Evolutionary conservation across 306 rosid species (phyloP), one percentile per base, ranked within the genome.

Genomic region (Mimosa bimucronata): DNA sequence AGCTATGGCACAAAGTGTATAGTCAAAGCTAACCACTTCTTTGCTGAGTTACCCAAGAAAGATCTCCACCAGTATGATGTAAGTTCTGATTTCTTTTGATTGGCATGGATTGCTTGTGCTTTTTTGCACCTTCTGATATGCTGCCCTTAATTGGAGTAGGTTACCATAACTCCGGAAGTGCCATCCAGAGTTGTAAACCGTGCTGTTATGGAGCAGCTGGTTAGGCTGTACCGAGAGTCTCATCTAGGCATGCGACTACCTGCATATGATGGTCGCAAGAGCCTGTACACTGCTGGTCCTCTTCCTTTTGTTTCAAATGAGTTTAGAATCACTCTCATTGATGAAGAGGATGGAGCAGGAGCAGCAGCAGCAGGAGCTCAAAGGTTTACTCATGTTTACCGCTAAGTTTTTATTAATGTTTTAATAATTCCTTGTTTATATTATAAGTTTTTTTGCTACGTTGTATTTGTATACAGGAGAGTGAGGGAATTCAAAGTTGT

Each of bases 51-150:
- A 6, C 98, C 99, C 0, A 90, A 93, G 23, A 96, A 93, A 73
- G 99, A 96, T 86, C 84, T 96, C 42, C 98, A 96, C 84, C 99
- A 96, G 71, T 96, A 96, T 80, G 99, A 96, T 81, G 99, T 96
- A 88, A 83, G 99, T 81, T 72, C 42, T 30, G 16, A 34, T 14
- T 66, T 61, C 4, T 60, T 45, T 18, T 40, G 23, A n/a, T 77
- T 77, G 71, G 9, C 12, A 30, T 6, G 30, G 9, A 34, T 45
- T 42, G 55, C 18, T 25, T 66, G 0, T 62, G 10, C 31, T 78
- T 40, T 74, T 38, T 55, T 7, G 6, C 15, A 2, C n/a, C 16
- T 16, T 50, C 41, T 75, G 71, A 1, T 58, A 2, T 80, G 19
- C 11, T 82, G 23, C 65, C 46, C 13, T 34, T 82, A 61, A 76